Conservation (phyloP, 2,329 filamentous ascomycete genomes). For the Biscogniauxia mediterranea region DNA sequence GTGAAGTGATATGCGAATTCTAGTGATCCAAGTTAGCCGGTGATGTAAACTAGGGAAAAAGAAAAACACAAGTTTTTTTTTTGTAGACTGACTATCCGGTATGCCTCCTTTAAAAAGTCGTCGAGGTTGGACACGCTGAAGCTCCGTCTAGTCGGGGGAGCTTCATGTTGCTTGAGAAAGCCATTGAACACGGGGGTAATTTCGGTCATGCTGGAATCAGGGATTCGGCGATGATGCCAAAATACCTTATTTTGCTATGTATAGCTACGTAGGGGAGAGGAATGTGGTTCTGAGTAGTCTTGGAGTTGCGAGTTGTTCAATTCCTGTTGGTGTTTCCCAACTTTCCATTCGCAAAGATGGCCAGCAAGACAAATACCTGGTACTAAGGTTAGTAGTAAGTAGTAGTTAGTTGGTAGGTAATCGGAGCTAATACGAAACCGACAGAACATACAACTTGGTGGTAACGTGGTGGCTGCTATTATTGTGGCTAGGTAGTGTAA, state of each 20-base stretch:
- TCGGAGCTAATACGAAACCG: too few relatives aligned
- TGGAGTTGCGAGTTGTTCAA: neutral
- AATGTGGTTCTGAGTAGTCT: neutral
- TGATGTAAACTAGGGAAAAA: neutral
- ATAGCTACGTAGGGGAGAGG: neutral
- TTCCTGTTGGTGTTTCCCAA: too few relatives aligned
- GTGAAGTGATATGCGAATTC: constrained; percentile 81
- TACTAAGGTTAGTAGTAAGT: too few relatives aligned
- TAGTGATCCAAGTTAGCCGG: constrained; percentile 12
- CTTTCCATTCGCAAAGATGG: too few relatives aligned
- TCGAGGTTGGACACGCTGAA: constrained; percentile 61
- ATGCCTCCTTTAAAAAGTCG: constrained; percentile 90
- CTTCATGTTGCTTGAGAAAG: constrained; percentile 60
- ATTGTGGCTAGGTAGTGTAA: too few relatives aligned
- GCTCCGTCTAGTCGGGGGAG: constrained; percentile 43
- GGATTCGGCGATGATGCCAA: neutral
- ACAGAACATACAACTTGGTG: too few relatives aligned
- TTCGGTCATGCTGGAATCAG: constrained; percentile 47
- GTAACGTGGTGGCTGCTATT: too few relatives aligned
- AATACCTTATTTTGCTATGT: constrained; percentile 9
- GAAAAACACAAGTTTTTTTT: constrained; percentile 1
- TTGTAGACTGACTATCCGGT: constrained; percentile 70
- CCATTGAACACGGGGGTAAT: constrained; percentile 69
- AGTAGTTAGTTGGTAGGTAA: too few relatives aligned
- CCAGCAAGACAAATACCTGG: too few relatives aligned